These are phyloP conservation scores for Phaeoacremonium minimum DNA, from an alignment of 2,329 filamentous ascomycete genomes.

Conservation along the genomic window DNA sequence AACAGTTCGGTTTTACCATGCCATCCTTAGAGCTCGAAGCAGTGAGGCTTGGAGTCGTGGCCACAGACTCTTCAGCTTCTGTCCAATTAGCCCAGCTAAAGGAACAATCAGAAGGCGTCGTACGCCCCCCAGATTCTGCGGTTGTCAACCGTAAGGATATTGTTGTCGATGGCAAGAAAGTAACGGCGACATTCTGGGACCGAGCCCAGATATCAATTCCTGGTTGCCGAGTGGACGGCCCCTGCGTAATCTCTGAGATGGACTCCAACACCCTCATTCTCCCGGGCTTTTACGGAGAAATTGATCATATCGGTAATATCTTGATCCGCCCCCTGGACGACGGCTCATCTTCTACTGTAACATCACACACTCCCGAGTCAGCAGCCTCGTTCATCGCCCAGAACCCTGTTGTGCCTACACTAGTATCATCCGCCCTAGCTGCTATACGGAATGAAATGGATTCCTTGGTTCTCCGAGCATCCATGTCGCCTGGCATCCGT, in stretches of 20 bases:
- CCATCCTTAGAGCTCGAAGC: slow-evolving; percentile 38
- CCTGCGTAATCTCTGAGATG: slow-evolving; percentile 44
- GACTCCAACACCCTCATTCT: slow-evolving; percentile 46
- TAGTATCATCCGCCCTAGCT: slow-evolving; percentile 37
- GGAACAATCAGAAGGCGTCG: slow-evolving; percentile 5
- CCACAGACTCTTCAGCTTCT: slow-evolving; percentile 33
- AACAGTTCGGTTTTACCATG: slow-evolving; percentile 40
- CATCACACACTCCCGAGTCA: slow-evolving; percentile 26
- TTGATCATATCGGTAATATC: slow-evolving; percentile 43
- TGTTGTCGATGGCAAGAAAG: slow-evolving; percentile 29
- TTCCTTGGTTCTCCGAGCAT: slow-evolving; percentile 42
- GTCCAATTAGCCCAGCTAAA: slow-evolving; percentile 28
- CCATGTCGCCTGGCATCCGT: slow-evolving; percentile 45
- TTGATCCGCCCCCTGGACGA: slow-evolving; percentile 34
- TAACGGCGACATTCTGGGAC: slow-evolving; percentile 38
- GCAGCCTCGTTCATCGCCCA: slow-evolving; percentile 28
- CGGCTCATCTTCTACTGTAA: slow-evolving; percentile 15
- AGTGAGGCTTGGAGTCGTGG: slow-evolving; percentile 39
- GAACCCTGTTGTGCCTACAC: slow-evolving; percentile 35
- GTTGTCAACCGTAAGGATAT: slow-evolving; percentile 31
- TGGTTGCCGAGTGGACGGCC: slow-evolving; percentile 33
- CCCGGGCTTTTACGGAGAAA: slow-evolving; percentile 38
- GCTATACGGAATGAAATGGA: slow-evolving; percentile 46
- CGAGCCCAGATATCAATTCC: slow-evolving; percentile 32
- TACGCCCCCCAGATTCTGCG: slow-evolving; percentile 25